Evolutionary conservation across 164 flowering plant species (phyloP), one percentile per base, ranked within the genome.

Genomic region (Liquidambar formosana): DNA sequence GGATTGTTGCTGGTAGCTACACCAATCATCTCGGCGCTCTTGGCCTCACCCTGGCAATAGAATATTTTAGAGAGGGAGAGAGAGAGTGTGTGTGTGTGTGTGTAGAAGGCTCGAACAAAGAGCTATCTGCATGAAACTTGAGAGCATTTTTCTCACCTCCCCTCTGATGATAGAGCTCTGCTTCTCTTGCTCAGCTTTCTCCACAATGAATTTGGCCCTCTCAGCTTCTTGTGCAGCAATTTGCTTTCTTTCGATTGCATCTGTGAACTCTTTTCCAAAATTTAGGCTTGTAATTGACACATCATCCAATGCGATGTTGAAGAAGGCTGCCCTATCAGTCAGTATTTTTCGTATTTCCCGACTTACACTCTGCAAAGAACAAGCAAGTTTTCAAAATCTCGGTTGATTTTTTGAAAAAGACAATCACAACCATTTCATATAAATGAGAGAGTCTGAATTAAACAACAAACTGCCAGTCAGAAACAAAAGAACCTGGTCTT

Each of bases 171-270:
- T 79, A 53, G 89, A 89, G 78, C 86, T 81, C 64, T 53, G 79
- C 68, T 87, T 85, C 78, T 87, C 89, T 78, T 87, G 91, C 71
- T 87, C 91, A 19, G 89, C 89, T 71, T 85, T 86, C 63, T 86
- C 88, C 19, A 87, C 91, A 14, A 85, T 82, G 68, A 81, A 85
- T 69, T 87, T 87, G 22, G 90, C 88, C 62, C 85, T 72, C 65
- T 86, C 85, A 26, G 90, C 86, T 74, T 86, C 86, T 61, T 86
- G 90, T 10, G 87, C 87, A 66, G 87, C 89, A 45, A 87, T 76
- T 71, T 87, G 87, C 49, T 87, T 85, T 23, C 84, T 86, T 78
- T 87, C 88, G 58, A 87, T 80, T 15, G 91, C 87, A 76, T 84
- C 85, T 18, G 89, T 82, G 61, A 83, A 87, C 75, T 87, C 84